Evolutionary conservation across 805 yeast species (phyloP).

Genomic region (Lachancea lanzarotensis): DNA sequence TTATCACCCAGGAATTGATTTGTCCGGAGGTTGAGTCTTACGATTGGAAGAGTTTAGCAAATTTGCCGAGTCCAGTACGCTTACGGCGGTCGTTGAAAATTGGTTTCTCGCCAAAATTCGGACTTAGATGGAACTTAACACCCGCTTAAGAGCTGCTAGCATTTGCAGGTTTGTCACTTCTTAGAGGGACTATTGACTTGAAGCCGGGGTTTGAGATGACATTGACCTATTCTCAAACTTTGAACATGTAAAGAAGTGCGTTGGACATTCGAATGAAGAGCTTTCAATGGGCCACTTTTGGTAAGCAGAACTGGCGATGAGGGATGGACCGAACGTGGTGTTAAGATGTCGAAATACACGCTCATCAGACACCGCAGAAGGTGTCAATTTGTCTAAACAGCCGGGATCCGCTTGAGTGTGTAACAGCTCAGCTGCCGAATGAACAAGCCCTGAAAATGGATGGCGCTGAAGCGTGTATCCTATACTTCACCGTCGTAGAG

Average conservation of each 20-base stretch:
- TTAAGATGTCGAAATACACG: slow-evolving; percentile 39
- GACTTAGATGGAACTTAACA: too few relatives aligned
- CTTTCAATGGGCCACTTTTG: slow-evolving; percentile 42
- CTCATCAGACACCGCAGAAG: slow-evolving; percentile 42
- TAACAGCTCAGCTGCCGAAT: slow-evolving; percentile 48
- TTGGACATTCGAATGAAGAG: slow-evolving; percentile 38
- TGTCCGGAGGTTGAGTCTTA: too few relatives aligned
- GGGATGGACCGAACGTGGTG: slow-evolving; percentile 39
- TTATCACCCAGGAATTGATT: too few relatives aligned
- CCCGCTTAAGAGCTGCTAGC: slow-evolving; percentile 34
- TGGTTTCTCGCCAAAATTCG: too few relatives aligned
- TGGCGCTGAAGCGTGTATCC: slow-evolving; percentile 38
- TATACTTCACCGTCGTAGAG: slow-evolving; percentile 39
- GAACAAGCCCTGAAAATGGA: slow-evolving; percentile 41
- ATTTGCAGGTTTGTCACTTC: slow-evolving; percentile 35
- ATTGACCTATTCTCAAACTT: slow-evolving; percentile 39
- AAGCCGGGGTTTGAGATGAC: slow-evolving; percentile 38
- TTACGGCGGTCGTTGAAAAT: too few relatives aligned
- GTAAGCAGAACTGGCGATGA: slow-evolving; percentile 44
- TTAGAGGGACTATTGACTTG: slow-evolving; percentile 39
- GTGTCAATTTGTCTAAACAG: slow-evolving; percentile 40
- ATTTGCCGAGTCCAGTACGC: too few relatives aligned
- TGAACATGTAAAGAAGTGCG: slow-evolving; percentile 39
- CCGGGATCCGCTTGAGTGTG: slow-evolving; percentile 52
- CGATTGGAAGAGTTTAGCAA: too few relatives aligned